These are phyloP conservation scores for Maudiozyma saulgeensis DNA, from an alignment of 805 yeast species.

Conservation along the genomic window DNA sequence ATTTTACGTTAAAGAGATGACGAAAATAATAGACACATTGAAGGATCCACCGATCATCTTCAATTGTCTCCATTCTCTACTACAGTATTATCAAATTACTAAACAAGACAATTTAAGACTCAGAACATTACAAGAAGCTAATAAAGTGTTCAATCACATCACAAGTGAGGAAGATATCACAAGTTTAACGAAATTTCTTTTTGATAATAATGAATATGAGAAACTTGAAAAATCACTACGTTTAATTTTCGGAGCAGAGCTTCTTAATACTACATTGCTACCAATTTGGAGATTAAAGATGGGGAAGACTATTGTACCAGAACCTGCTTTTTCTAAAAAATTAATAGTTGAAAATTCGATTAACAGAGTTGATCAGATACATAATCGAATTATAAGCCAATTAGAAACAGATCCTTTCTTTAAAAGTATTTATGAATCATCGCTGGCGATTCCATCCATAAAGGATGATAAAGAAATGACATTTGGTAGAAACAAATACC, in stretches of 20 bases:
- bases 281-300: slow-evolving; percentile 18
- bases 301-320: slow-evolving; percentile 12
- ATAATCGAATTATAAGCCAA: slow-evolving; percentile 24
- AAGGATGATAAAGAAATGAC: not conserved
- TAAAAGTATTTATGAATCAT: slow-evolving; percentile 42
- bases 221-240: slow-evolving; percentile 14
- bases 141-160: slow-evolving; percentile 17
- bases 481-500: not conserved
- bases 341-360: slow-evolving; percentile 20
- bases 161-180: slow-evolving; percentile 21
- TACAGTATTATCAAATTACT: slow-evolving; percentile 16
- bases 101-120: slow-evolving; percentile 9
- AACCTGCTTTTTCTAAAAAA: slow-evolving; percentile 7
- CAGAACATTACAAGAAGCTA: slow-evolving; percentile 9
- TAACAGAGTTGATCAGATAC: slow-evolving; percentile 25
- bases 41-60: slow-evolving; percentile 22
- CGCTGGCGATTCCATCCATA: slow-evolving; percentile 34
- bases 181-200: slow-evolving; percentile 14
- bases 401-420: slow-evolving; percentile 40
- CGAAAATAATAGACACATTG: slow-evolving; percentile 28
- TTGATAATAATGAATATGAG: slow-evolving; percentile 14
- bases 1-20: slow-evolving; percentile 44
- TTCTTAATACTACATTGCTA: slow-evolving; percentile 8
- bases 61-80: slow-evolving; percentile 11
- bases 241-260: slow-evolving; percentile 11